Evolutionary conservation across 139 green algal genomes (phyloP).

Genomic region (Picocystis salinarum): DNA sequence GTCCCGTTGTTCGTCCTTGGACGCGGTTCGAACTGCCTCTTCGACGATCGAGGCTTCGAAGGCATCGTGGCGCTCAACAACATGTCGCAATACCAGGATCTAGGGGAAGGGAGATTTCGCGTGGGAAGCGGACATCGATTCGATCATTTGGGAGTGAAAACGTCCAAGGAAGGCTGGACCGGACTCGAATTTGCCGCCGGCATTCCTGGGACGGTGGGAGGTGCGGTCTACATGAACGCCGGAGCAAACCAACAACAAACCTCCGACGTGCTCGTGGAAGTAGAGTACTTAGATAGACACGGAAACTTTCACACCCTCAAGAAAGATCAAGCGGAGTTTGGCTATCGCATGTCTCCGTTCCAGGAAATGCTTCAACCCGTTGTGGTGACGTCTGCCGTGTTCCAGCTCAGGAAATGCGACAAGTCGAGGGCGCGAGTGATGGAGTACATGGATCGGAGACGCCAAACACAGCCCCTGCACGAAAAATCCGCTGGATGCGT

Average conservation of each 20-base stretch:
- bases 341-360: slow-evolving; percentile 16
- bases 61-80: slow-evolving; percentile 25
- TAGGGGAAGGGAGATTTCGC: slow-evolving; percentile 6
- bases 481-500: slow-evolving; percentile 14
- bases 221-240: slow-evolving; percentile 30
- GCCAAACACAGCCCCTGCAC: slow-evolving; percentile 15
- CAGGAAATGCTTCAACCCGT: slow-evolving; percentile 4
- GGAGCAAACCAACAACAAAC: slow-evolving; percentile 5
- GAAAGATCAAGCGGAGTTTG: not conserved
- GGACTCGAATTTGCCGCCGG: slow-evolving; percentile 27
- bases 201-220: slow-evolving; percentile 30
- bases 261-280: too few relatives aligned
- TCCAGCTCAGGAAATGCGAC: not conserved
- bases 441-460: slow-evolving; percentile 13
- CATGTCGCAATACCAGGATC: slow-evolving; percentile 3
- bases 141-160: slow-evolving; percentile 17
- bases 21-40: slow-evolving; percentile 26
- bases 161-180: slow-evolving; percentile 2
- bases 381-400: slow-evolving; percentile 13
- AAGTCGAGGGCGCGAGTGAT: slow-evolving; percentile 4
- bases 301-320: slow-evolving; percentile 4
- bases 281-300: slow-evolving; percentile 12
- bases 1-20: slow-evolving; percentile 14
- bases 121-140: slow-evolving; percentile 18
- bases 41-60: slow-evolving; percentile 24